Evolutionary conservation across 805 yeast species (phyloP), one percentile per base, ranked within the genome.

Genomic region (Barnettozyma vustinii): DNA sequence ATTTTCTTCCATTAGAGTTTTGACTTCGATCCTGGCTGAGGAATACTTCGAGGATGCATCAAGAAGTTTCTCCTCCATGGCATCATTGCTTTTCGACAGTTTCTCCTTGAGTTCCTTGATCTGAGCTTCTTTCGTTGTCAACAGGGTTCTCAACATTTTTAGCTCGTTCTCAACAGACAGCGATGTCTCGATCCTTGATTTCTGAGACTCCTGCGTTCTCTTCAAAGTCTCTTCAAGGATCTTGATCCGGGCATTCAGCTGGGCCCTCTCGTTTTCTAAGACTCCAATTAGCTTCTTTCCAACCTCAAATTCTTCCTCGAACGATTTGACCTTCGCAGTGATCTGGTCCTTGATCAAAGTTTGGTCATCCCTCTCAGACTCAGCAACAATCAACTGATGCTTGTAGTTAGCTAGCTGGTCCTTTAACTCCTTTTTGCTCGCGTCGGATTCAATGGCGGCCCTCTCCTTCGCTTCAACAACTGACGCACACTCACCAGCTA

Each of bases 391-490:
- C 23, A 36, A 13, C 15, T 36, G 39, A 18, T 18, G 39, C 15
- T 36, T 18, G 12, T 13, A 30, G 6, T 30, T 13, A 9, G 21
- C 23, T 16, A 36, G 5, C 39, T 36, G 23, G 6, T 18, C 23
- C 16, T 18, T 18, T 18, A 20, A 18, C 23, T 36, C 9, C 39
- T 36, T 36, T 12, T 36, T 12, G 16, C 16, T 15, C 5, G 16
- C 15, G 6, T 36, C 23, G 7, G 15, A 19, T 18, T 36, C 39
- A 16, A 9, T 16, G 21, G 12, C 21, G 16, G 21, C 12, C 2
- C 5, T 58, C 43, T 79, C 80, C 47, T 78, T 79, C 45, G 73
- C 75, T 32, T 72, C 66, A 19, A 81, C 70, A 15, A 62, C 50
- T 5, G 60, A 51, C 4, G 59, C 51, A 33, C 64, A 56, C 23